phyloP scores from a whole-genome alignment of 75 land plant genomes.

The Ceratopteris richardii region DNA sequence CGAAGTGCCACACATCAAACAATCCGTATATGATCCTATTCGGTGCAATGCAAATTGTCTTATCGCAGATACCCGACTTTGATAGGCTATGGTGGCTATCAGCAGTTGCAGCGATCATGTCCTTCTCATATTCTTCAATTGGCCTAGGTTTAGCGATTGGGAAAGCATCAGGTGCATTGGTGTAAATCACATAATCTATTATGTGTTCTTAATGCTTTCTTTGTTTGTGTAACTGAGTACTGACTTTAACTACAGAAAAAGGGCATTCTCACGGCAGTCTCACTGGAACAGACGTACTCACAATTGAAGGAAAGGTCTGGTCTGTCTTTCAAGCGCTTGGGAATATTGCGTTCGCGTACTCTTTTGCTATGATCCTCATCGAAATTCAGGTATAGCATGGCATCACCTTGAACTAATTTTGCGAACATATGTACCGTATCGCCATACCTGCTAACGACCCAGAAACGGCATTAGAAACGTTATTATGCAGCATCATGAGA shows the following conservation, averaged over 20 bases:
- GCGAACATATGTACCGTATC: not conserved
- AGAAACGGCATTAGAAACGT: too few species aligned
- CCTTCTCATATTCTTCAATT: constrained; percentile 64
- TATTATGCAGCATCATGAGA: too few species aligned
- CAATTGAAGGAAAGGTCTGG: constrained; percentile 44
- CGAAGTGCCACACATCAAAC: constrained; percentile 36
- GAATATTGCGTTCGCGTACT: constrained; percentile 78
- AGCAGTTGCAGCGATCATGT: constrained; percentile 77
- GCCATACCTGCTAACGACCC: too few species aligned
- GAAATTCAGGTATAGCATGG: constrained; percentile 78
- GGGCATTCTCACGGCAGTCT: constrained; percentile 49
- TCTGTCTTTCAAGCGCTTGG: constrained; percentile 55
- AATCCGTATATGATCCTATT: constrained; percentile 54
- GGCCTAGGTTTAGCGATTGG: constrained; percentile 66
- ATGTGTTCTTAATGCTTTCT: too few species aligned
- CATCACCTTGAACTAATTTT: not conserved
- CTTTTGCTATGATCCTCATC: constrained; percentile 59
- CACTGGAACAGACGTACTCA: constrained; percentile 34
- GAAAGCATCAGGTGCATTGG: constrained; percentile 55
- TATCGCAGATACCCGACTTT: constrained; percentile 80
- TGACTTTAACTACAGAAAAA: constrained; percentile 55
- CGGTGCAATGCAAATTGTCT: constrained; percentile 52
- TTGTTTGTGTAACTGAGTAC: too few species aligned
- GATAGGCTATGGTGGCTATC: constrained; percentile 68
- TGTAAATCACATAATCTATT: too few species aligned